Evolutionary conservation across 352 stramenopile species (phyloP).

Genomic region (Phytophthora palmivora): DNA sequence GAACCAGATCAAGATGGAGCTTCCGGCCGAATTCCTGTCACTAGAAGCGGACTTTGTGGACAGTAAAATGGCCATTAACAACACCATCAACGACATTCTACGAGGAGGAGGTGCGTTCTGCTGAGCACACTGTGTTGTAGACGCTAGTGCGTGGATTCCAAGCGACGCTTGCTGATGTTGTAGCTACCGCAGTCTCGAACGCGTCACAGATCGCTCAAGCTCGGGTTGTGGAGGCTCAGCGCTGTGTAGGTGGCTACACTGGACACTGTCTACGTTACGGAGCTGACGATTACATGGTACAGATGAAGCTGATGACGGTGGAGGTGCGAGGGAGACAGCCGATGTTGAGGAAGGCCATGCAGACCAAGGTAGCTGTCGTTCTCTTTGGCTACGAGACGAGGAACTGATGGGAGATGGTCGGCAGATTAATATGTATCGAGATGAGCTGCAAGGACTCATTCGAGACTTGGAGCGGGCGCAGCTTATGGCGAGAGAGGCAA

Average conservation of each 20-base stretch:
- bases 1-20: conserved; percentile 20
- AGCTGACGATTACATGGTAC: conserved; percentile 10
- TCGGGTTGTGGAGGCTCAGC: conserved; percentile 73
- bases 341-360: conserved; percentile 72
- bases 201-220: conserved; percentile 67
- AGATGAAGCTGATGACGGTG: conserved; percentile 87
- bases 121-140: not conserved
- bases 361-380: conserved; percentile 55
- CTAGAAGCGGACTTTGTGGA: conserved; percentile 86
- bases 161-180: conserved; percentile 23
- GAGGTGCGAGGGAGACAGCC: conserved; percentile 72
- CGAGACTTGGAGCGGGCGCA: conserved; percentile 77
- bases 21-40: conserved; percentile 67
- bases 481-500: conserved; percentile 69
- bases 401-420: not conserved
- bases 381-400: not conserved
- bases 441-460: conserved; percentile 72
- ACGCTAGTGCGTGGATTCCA: not conserved
- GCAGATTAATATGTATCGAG: conserved; percentile 73
- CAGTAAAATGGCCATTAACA: conserved; percentile 86
- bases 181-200: conserved; percentile 40
- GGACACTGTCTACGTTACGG: not conserved
- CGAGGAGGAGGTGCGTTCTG: conserved; percentile 43
- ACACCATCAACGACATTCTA: conserved; percentile 72
- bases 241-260: conserved; percentile 51